Percentiles rank a stretch among this genome's conserved stretches.
Conservation (phyloP, 345 rosid species). For the Gossypium turneri region DNA sequence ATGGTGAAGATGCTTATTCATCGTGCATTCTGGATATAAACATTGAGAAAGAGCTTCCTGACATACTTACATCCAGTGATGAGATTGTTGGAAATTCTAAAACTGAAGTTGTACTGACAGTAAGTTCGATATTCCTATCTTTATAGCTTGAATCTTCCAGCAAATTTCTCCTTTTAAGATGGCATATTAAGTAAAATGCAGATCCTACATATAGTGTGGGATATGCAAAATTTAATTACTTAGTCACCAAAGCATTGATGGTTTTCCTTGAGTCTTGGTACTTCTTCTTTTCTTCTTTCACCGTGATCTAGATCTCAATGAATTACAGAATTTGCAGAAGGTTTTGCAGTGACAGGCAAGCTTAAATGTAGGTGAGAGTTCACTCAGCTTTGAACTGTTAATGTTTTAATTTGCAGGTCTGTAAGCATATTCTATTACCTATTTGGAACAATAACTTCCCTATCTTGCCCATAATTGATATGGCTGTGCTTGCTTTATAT, state of each 20-base stretch:
- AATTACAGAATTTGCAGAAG: constrained; percentile 55
- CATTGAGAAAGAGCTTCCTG: constrained; percentile 49
- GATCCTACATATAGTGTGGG: neutral
- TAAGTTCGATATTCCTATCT: constrained; percentile 30
- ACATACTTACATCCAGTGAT: constrained; percentile 35
- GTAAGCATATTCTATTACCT: neutral
- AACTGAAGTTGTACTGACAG: constrained; percentile 45
- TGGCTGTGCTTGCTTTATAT: neutral
- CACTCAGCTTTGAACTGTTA: constrained; percentile 26
- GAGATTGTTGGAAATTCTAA: constrained; percentile 40
- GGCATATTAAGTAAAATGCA: neutral
- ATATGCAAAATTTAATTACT: neutral
- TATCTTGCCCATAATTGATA: neutral
- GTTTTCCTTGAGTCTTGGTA: neutral
- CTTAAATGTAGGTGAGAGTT: constrained; percentile 50
- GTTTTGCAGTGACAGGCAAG: constrained; percentile 80
- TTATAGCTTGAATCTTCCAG: neutral
- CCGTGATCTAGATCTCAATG: constrained; percentile 11
- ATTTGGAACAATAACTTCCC: neutral
- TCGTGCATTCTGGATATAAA: constrained; percentile 66
- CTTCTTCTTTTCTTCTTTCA: neutral
- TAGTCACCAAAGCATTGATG: neutral
- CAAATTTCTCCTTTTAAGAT: neutral
- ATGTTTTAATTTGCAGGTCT: constrained; percentile 25
- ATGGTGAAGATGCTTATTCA: constrained; percentile 49